Evolutionary conservation across 2,329 filamentous ascomycete species (phyloP), one percentile per base, ranked within the genome.

Genomic region (Microdochium nivale): DNA sequence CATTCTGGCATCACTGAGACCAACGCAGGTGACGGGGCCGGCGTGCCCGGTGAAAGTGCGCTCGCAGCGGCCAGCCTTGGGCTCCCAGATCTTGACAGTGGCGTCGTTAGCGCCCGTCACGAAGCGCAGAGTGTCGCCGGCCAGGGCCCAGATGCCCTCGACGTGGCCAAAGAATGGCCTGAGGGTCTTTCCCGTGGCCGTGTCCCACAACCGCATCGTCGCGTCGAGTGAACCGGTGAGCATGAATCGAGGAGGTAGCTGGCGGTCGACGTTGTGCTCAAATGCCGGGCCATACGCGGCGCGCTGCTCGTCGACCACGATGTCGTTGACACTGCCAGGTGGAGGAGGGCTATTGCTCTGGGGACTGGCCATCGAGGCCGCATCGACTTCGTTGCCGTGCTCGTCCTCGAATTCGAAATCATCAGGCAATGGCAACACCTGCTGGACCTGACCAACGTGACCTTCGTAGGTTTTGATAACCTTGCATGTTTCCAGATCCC

Each of bases 141-240:
- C 89, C 2, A 99, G 77, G 5, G 88, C 87, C 94, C 94, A 99
- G 21, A 99, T 87, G 30, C 94, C 94, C 67, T 99, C 94, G 23
- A 99, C 81, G 62, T 99, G 94, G 0, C 94, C 94, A 65, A 97
- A 99, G 75, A 96, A 95, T 30, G 90, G 95, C 55, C 90, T 87
- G 32, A 96, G 77, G 61, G 89, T 96, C 56, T 83, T 82, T 35
- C 89, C 90, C 0, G 87, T 87, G 4, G 80, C 80, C 1, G 90
- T 88, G 65, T 96, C 90, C 92, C 94, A 99, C 21, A 97, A 78
- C 11, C 92, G 86, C 56, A 97, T 88, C 0, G 90, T 96, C 52
- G 86, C 87, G 67, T 99, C 94, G 19, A 99, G 79, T 0, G 90
- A 90, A 49, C 89, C 91, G 0, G 91, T 96, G 47, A 97, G 79